These are phyloP conservation scores for Coffea canephora DNA, from an alignment of 257 asterid species.

Conservation along the genomic window DNA sequence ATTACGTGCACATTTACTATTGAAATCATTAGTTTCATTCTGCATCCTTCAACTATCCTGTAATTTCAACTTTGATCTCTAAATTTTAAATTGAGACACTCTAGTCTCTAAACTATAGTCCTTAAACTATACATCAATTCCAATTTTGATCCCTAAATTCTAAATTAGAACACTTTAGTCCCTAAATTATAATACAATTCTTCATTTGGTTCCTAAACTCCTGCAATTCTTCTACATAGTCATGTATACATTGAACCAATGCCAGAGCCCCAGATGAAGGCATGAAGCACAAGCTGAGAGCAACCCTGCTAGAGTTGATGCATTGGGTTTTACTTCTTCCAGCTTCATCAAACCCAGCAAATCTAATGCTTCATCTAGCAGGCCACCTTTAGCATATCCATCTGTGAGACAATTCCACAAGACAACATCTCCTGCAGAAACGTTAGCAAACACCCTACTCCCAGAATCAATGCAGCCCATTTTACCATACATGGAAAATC, in stretches of 20 bases:
- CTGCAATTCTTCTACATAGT: conserved; percentile 29
- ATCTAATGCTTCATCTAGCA: conserved; percentile 38
- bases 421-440: conserved; percentile 41
- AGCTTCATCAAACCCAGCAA: conserved; percentile 44
- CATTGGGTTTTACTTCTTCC: conserved; percentile 33
- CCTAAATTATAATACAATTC: no score
- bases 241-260: conserved; percentile 34
- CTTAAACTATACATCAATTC: no score
- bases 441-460: conserved; percentile 46
- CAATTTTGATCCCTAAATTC: no score
- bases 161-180: no score
- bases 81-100: no score
- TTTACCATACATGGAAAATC: conserved; percentile 56
- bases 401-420: conserved; percentile 73
- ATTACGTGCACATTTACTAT: no score
- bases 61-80: no score
- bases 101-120: no score
- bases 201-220: not conserved
- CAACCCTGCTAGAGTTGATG: conserved; percentile 53
- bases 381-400: conserved; percentile 47
- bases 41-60: no score
- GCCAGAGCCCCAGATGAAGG: conserved; percentile 40
- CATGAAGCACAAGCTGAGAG: conserved; percentile 56
- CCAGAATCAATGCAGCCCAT: conserved; percentile 30
- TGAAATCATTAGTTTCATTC: no score